Evolutionary conservation across 2,329 filamentous ascomycete genomes (phyloP), one percentile per base, ranked within the genome.

Genomic region (Talaromyces sp.): DNA sequence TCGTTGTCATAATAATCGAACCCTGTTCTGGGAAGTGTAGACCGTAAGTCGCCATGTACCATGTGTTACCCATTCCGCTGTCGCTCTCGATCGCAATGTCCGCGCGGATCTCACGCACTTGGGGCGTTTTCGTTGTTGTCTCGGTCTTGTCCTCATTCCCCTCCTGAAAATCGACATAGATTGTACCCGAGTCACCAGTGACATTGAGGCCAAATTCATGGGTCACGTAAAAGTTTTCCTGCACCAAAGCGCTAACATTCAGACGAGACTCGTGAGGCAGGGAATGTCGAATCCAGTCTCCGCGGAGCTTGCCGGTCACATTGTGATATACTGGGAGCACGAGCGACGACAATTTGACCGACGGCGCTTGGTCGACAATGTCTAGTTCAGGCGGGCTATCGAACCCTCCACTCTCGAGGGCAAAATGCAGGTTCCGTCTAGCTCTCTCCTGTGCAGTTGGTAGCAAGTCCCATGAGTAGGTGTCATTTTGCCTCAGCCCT

Each of bases 1-100:
- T 93, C 0, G 93, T 97, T 1, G 89, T 90, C 70, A 97, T 78
- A 38, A 97, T 78, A 55, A 94, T 85, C 14, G 86, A 84, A 1
- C 94, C 94, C 63, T 89, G 85, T n/a, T 84, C 82, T 41, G 89
- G 87, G 81, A 92, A 95, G 77, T 97, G 93, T 3, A 95, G 83
- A 3, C 94, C 94, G 74, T 91, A 88, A 55, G 96, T 77, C 56
- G 85, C 82, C 76, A 95, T 86, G 66, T 92, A 88, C 86, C 89
- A 92, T 65, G 85, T 89, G 69, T 88, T 88, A 5, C 89, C 88
- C 62, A 84, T 81, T 65, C 84, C 84, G 59, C 84, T 82, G 48
- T 85, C 81, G 67, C 94, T 91, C 66, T 91, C 87, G 43, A 97
- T 79, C 7, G 84, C 86, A 57, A 93, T 77, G 7, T 86, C 85